A percentile compares a stretch with the other conserved stretches of the same genome.
Conservation (phyloP, 441 rosid species). For the Eutrema salsugineum region DNA sequence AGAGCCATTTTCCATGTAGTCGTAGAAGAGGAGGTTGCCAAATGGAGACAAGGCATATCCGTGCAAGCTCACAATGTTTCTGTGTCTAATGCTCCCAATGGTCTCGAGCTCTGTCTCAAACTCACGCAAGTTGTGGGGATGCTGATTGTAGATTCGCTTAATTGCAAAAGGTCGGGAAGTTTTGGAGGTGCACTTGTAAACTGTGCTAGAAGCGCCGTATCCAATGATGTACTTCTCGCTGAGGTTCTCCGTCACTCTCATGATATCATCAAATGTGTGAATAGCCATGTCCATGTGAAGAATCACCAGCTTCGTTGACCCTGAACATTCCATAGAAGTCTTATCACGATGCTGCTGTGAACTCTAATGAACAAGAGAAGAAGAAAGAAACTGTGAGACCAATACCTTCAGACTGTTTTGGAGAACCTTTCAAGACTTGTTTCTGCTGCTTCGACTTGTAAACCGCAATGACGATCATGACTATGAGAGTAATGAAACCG, state of each 20-base stretch:
- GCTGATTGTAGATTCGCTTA: slow-evolving; percentile 80
- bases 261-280: slow-evolving; percentile 83
- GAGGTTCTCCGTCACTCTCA: slow-evolving; percentile 83
- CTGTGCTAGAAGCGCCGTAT: slow-evolving; percentile 89
- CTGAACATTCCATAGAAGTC: slow-evolving; percentile 28
- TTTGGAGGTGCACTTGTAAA: slow-evolving; percentile 73
- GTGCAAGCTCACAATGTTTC: slow-evolving; percentile 87
- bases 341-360: neutral
- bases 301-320: slow-evolving; percentile 81
- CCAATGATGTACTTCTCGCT: slow-evolving; percentile 78
- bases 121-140: slow-evolving; percentile 57
- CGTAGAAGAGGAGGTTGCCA: slow-evolving; percentile 95
- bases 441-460: slow-evolving; percentile 66
- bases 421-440: slow-evolving; percentile 29
- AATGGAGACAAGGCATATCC: slow-evolving; percentile 74
- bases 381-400: neutral
- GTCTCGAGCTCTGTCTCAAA: slow-evolving; percentile 96
- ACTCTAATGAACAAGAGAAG: neutral
- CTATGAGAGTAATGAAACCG: slow-evolving; percentile 55
- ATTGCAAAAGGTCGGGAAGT: slow-evolving; percentile 90
- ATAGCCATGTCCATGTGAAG: slow-evolving; percentile 98
- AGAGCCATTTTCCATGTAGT: slow-evolving; percentile 94
- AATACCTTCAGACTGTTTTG: slow-evolving; percentile 44
- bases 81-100: slow-evolving; percentile 86
- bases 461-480: slow-evolving; percentile 49